Evolutionary conservation across 192 early-diverging fungal genomes (phyloP).

Genomic region (Coemansia erecta): DNA sequence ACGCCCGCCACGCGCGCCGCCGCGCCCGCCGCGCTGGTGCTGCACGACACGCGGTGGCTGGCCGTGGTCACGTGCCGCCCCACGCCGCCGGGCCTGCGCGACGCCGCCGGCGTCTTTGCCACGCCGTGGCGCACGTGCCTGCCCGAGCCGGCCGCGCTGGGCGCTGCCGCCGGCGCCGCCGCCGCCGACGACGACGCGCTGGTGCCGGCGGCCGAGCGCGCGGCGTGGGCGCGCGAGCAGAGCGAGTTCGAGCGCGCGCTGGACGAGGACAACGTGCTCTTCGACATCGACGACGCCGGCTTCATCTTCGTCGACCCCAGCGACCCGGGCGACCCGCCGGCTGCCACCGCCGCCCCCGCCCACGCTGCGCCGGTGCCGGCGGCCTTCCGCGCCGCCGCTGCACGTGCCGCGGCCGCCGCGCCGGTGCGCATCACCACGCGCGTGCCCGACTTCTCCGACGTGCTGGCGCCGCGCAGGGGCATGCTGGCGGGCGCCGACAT

Average conservation of each 20-base stretch:
- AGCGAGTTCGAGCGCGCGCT: constrained; percentile 53
- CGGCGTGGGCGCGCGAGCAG: constrained; percentile 44
- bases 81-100: constrained; percentile 24
- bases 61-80: constrained; percentile 33
- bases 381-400: constrained; percentile 1
- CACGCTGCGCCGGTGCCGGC: constrained; percentile 1
- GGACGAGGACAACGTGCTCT: constrained; percentile 52
- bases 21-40: constrained; percentile 41
- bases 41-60: constrained; percentile 53
- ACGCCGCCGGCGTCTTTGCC: constrained; percentile 40
- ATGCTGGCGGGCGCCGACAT: background rate
- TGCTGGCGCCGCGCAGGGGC: constrained; percentile 7
- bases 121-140: constrained; percentile 46
- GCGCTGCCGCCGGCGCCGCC: constrained; percentile 28
- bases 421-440: constrained; percentile 42
- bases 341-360: background rate
- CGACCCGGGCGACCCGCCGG: background rate
- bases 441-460: constrained; percentile 48
- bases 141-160: constrained; percentile 28
- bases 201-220: constrained; percentile 44
- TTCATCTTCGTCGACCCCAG: constrained; percentile 51
- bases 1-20: constrained; percentile 16
- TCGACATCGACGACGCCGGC: constrained; percentile 53
- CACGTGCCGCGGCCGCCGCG: constrained; percentile 8
- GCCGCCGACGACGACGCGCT: constrained; percentile 39